Base-by-base conservation (phyloP, 371 early-diverging fungal genomes). In the Batkoa obscura region DNA sequence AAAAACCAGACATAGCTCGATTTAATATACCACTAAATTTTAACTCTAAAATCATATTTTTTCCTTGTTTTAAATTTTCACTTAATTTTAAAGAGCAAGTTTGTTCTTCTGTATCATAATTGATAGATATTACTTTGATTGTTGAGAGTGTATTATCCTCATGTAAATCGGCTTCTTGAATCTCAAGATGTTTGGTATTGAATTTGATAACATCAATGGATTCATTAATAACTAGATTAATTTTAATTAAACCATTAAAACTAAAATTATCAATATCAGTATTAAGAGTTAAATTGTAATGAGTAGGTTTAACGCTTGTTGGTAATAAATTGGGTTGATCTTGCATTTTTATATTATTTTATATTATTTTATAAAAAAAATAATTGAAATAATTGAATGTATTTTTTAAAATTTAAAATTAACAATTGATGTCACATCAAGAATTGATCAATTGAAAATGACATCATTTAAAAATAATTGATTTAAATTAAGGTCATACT, bases 1-100 rank as follows among this genome's bases (percentile, higher is more conserved):
- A 93, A 62, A 93, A 88, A 0, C 94, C 92, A 58, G 69, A 69
- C 81, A 93, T 76, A 58, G 83, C 68, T 63, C 89, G 83, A 64
- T 88, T 84, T 59, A 86, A 68, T 33, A 64, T 68, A 12, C 88
- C 90, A 31, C 68, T 70, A 66, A 78, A 92, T 46, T 69, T 62
- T 37, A 85, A 64, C 23, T 62, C 57, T 3, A 92, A 60, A 43
- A 62, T 46, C 2, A 69, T 78, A 3, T 55, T 59, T 15, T 77
- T 43, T 15, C 69, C 76, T 70, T 36, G 71, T 62, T n/a, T n/a
- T n/a, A 30, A 86, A 58, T 39, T 53, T 64, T 5, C 66, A 37
- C 3, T 64, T 68, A 61, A 88, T 83, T 57, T 62, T 41, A 86
- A 66, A 10, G 78, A 69, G 3, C 75, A 77, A 30, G 73, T 78